A percentile compares a stretch with the other conserved stretches of the same genome.
These are phyloP conservation scores for Aspergillus flavus DNA, from an alignment of 2,329 filamentous ascomycete genomes.

Conservation along the genomic window DNA sequence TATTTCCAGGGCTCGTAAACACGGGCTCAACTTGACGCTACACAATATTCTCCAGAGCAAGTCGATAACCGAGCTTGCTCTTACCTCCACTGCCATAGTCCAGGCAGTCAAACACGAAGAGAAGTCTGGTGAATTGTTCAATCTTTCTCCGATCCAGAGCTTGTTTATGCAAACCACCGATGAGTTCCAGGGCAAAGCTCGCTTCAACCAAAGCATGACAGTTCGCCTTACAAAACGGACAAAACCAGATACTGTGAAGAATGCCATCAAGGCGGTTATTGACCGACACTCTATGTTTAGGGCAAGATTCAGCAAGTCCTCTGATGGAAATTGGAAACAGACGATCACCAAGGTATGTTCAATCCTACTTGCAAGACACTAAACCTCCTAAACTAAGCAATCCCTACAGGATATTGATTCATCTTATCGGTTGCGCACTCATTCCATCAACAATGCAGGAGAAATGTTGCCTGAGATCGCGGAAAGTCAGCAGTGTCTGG, in stretches of 20 bases:
- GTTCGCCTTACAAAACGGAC: constrained; percentile 32
- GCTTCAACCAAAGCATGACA: constrained; percentile 41
- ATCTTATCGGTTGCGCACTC: constrained; percentile 36
- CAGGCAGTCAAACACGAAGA: constrained; percentile 25
- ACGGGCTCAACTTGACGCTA: constrained; percentile 36
- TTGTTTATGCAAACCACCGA: constrained; percentile 33
- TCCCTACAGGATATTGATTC: constrained; percentile 30
- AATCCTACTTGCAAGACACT: too few species aligned
- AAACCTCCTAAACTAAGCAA: constrained; percentile 14
- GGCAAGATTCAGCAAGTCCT: constrained; percentile 28
- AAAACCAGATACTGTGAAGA: constrained; percentile 25
- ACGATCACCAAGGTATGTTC: constrained; percentile 27
- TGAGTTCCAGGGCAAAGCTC: constrained; percentile 25
- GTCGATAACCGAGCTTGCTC: constrained; percentile 35
- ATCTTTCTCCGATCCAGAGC: constrained; percentile 38
- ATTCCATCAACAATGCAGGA: constrained; percentile 25
- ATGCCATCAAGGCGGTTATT: constrained; percentile 33
- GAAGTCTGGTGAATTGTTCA: constrained; percentile 31
- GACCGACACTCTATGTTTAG: constrained; percentile 40
- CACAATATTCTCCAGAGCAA: constrained; percentile 39
- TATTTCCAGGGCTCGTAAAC: constrained; percentile 40
- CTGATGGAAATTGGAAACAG: constrained; percentile 31
- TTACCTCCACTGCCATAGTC: constrained; percentile 23
- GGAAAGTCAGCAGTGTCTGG: constrained; percentile 35
- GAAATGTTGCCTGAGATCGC: constrained; percentile 31